Percentiles rank a stretch among this genome's conserved stretches.
These are phyloP conservation scores for Dendrobium chrysotoxum DNA, from an alignment of 106 monocot species.

Conservation along the genomic window DNA sequence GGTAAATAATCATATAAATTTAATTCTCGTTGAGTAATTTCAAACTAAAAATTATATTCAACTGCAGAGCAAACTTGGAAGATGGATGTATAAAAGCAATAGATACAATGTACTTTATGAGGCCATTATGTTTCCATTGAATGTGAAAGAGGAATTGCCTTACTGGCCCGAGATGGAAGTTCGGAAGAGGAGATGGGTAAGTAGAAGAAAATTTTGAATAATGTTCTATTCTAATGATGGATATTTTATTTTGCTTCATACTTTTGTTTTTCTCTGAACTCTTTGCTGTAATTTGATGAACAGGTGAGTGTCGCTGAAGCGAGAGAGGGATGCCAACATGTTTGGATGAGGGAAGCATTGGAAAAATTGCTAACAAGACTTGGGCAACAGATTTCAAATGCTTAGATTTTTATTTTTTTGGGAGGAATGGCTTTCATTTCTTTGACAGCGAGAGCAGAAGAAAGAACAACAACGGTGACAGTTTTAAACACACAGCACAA, in stretches of 20 bases:
- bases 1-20: not conserved
- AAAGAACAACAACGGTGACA: not conserved
- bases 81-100: slow-evolving; percentile 59
- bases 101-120: slow-evolving; percentile 28
- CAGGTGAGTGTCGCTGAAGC: slow-evolving; percentile 34
- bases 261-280: not conserved
- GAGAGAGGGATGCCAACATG: slow-evolving; percentile 26
- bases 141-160: slow-evolving; percentile 38
- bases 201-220: not conserved
- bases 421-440: not conserved
- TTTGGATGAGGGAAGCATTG: slow-evolving; percentile 50
- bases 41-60: not conserved
- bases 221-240: not conserved
- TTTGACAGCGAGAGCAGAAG: not conserved
- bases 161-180: slow-evolving; percentile 52
- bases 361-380: slow-evolving; percentile 20
- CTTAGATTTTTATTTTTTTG: not conserved
- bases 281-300: not conserved
- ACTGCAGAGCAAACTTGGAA: slow-evolving; percentile 36
- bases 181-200: slow-evolving; percentile 52
- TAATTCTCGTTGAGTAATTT: not conserved
- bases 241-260: not conserved
- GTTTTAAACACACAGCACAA: not conserved
- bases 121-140: slow-evolving; percentile 59
- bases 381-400: not conserved